Conservation (phyloP, 495 filamentous ascomycete species). For the Aspergillus carlsbadensis region DNA sequence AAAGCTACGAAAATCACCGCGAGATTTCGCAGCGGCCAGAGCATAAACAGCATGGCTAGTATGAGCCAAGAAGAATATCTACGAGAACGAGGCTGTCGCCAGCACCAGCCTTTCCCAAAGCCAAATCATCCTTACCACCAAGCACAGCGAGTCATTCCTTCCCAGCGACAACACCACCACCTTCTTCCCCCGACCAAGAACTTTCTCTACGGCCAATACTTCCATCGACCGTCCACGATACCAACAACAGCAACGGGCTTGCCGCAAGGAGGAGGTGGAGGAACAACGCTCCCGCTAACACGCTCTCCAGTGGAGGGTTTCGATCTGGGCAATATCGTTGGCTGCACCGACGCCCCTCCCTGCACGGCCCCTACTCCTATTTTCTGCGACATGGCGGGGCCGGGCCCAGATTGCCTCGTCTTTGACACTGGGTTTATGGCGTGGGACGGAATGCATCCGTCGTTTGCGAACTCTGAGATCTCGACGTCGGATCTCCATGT, state of each 20-base stretch:
- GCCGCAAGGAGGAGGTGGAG: slow-evolving; percentile 11
- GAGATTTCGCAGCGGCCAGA: slow-evolving; percentile 20
- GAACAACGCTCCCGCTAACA: slow-evolving; percentile 17
- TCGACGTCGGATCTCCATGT: slow-evolving; percentile 21
- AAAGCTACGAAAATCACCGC: slow-evolving; percentile 44
- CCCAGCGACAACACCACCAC: slow-evolving; percentile 11
- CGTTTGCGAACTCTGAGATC: slow-evolving; percentile 17
- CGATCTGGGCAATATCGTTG: slow-evolving; percentile 25
- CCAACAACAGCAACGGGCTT: not conserved
- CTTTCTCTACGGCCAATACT: slow-evolving; percentile 18
- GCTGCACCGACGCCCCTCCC: slow-evolving; percentile 28
- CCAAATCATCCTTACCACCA: not conserved
- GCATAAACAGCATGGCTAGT: slow-evolving; percentile 7
- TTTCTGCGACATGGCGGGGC: slow-evolving; percentile 24
- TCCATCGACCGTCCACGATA: slow-evolving; percentile 8
- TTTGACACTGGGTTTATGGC: slow-evolving; percentile 24
- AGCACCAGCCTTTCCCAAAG: not conserved
- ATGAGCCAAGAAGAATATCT: slow-evolving; percentile 21
- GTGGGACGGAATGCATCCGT: slow-evolving; percentile 21
- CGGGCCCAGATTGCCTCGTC: slow-evolving; percentile 20
- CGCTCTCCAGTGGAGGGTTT: slow-evolving; percentile 18
- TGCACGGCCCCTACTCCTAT: slow-evolving; percentile 17
- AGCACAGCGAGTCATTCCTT: slow-evolving; percentile 13
- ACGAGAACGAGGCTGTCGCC: slow-evolving; percentile 18
- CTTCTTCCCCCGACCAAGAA: not conserved